These are phyloP conservation scores for Fistulinella prunicolor DNA, from an alignment of 768 basidiomycete species.

Conservation along the genomic window DNA sequence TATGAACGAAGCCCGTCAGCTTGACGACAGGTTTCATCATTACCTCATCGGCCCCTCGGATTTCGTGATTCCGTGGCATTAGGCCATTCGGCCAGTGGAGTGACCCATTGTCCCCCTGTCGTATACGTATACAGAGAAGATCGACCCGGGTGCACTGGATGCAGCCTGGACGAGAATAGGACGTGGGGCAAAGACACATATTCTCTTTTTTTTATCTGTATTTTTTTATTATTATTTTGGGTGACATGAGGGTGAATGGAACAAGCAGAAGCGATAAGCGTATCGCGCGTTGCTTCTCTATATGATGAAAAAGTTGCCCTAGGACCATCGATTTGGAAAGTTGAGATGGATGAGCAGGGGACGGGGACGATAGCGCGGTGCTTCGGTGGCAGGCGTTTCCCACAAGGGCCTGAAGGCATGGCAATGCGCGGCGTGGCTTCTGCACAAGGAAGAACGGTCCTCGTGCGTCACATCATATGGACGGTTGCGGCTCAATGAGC, in stretches of 20 bases:
- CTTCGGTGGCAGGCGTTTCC: slow-evolving; percentile 17
- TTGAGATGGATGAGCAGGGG: neutral
- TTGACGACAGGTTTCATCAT: slow-evolving; percentile 27
- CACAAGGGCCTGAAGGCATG: neutral
- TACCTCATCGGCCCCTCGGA: slow-evolving; percentile 29
- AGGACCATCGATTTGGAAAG: slow-evolving; percentile 12
- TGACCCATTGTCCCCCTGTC: too few species aligned
- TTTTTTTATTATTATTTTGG: neutral
- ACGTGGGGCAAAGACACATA: neutral
- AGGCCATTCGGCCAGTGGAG: slow-evolving; percentile 1
- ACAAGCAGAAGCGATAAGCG: slow-evolving; percentile 18
- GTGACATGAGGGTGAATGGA: neutral
- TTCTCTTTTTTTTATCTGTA: too few species aligned
- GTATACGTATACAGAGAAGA: slow-evolving; percentile 5
- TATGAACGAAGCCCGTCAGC: slow-evolving; percentile 6
- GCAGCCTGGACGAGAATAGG: neutral
- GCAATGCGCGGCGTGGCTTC: slow-evolving; percentile 6
- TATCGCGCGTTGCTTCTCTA: slow-evolving; percentile 8
- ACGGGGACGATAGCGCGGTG: slow-evolving; percentile 3
- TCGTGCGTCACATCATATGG: slow-evolving; percentile 13
- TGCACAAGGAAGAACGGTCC: slow-evolving; percentile 13
- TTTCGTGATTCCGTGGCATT: slow-evolving; percentile 31
- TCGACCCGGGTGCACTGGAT: slow-evolving; percentile 21
- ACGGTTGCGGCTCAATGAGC: neutral
- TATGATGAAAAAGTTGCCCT: slow-evolving; percentile 1